Conservation (phyloP, 2,329 filamentous ascomycete genomes). For the Colletotrichum falcatum region DNA sequence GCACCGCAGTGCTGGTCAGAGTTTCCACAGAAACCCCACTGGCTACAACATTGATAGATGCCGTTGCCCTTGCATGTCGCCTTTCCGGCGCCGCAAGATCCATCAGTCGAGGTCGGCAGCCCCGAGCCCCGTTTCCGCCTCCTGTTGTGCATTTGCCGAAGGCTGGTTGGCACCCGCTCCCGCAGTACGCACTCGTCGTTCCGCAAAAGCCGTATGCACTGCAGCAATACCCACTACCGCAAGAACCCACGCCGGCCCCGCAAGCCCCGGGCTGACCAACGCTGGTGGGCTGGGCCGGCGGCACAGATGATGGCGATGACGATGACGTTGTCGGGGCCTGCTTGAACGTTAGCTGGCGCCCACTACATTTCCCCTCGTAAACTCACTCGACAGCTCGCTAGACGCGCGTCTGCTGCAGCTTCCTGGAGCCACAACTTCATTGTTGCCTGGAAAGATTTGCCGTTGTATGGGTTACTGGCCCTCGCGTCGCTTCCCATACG, state of each 20-base stretch:
- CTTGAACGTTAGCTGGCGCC: neutral
- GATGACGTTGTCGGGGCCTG: neutral
- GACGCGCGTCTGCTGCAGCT: constrained; percentile 11
- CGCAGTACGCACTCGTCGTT: constrained; percentile 36
- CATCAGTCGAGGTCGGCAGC: constrained; percentile 35
- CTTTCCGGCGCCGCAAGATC: constrained; percentile 33
- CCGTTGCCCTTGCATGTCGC: constrained; percentile 39
- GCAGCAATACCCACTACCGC: constrained; percentile 40
- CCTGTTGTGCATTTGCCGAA: constrained; percentile 40
- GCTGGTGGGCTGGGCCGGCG: neutral
- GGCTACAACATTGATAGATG: constrained; percentile 41
- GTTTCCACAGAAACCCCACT: constrained; percentile 42
- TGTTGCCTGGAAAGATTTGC: constrained; percentile 36
- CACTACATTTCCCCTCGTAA: neutral
- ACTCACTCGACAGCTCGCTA: constrained; percentile 28
- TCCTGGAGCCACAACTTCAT: constrained; percentile 35
- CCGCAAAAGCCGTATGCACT: constrained; percentile 42
- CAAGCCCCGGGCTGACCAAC: constrained; percentile 24
- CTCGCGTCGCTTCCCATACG: constrained; percentile 48
- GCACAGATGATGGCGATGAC: neutral
- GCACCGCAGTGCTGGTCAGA: constrained; percentile 36
- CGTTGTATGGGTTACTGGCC: constrained; percentile 37
- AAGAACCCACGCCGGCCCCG: constrained; percentile 22
- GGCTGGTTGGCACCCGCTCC: constrained; percentile 33
- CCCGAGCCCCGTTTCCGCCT: constrained; percentile 11